A percentile compares a stretch with the other conserved stretches of the same genome.
phyloP scores from a whole-genome alignment of 2,329 filamentous ascomycete genomes.

The Rutstroemia sp. region DNA sequence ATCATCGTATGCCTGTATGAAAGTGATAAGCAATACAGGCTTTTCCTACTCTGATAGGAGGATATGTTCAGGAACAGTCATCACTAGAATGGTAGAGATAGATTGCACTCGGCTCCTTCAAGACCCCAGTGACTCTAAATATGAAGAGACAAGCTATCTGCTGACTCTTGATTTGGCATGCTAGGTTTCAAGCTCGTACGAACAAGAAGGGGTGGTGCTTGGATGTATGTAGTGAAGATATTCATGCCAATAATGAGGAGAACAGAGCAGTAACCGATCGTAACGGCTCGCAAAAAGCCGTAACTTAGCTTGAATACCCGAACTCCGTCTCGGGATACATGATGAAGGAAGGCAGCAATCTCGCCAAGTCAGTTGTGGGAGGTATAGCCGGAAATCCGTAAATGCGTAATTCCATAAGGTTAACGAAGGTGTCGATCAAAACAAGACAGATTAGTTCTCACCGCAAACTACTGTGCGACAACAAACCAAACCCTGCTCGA shows the following conservation, averaged over 20 bases:
- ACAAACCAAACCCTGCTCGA: not conserved
- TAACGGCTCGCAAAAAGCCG: not conserved
- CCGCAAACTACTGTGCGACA: slow-evolving; percentile 7
- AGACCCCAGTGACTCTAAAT: not conserved
- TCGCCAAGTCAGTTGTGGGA: not conserved
- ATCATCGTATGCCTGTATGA: not conserved
- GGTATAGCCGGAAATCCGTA: not conserved
- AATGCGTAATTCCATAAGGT: not conserved
- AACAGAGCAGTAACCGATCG: not conserved
- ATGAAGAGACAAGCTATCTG: not conserved
- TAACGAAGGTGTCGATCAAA: slow-evolving; percentile 1
- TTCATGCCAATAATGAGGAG: not conserved
- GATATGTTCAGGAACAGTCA: slow-evolving; percentile 6
- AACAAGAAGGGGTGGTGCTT: not conserved
- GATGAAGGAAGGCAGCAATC: not conserved
- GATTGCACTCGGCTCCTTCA: not conserved
- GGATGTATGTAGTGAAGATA: not conserved
- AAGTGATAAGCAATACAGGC: not conserved
- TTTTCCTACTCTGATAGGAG: slow-evolving; percentile 10
- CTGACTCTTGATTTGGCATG: not conserved
- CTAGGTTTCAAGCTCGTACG: not conserved
- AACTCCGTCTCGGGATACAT: not conserved
- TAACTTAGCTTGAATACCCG: not conserved
- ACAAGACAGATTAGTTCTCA: not conserved
- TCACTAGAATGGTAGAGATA: slow-evolving; percentile 7